Percentiles rank a stretch among this genome's conserved stretches.
Conservation (phyloP, 1,284 basidiomycete species). For the Sporisorium exsertum region DNA sequence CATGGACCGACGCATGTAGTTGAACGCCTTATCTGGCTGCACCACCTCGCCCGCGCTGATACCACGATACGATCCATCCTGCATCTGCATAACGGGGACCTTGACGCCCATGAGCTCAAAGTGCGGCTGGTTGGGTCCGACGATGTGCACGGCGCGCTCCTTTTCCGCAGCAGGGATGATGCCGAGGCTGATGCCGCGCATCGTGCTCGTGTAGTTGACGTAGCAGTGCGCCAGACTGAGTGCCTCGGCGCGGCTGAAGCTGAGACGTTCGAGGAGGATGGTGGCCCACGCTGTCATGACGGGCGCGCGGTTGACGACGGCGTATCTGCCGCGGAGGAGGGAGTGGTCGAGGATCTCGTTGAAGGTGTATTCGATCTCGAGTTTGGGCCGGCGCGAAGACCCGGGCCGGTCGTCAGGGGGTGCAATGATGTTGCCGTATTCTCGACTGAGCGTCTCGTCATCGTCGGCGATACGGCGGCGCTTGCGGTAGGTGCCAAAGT, state of each 20-base stretch:
- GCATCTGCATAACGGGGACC: conserved; percentile 85
- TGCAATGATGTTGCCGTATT: conserved; percentile 51
- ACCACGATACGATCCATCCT: conserved; percentile 81
- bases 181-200: conserved; percentile 42
- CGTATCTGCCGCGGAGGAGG: conserved; percentile 71
- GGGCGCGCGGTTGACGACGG: conserved; percentile 88
- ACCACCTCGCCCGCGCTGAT: conserved; percentile 80
- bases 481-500: conserved; percentile 37
- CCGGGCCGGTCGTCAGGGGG: conserved; percentile 21
- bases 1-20: conserved; percentile 62
- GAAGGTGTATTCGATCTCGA: conserved; percentile 52
- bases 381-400: conserved; percentile 7
- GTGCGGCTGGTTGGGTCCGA: conserved; percentile 85
- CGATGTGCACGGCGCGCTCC: conserved; percentile 71
- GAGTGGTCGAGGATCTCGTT: conserved; percentile 52
- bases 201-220: conserved; percentile 82
- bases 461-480: conserved; percentile 31
- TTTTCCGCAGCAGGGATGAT: conserved; percentile 34
- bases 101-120: conserved; percentile 88
- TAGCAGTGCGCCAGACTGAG: conserved; percentile 90
- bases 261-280: conserved; percentile 83
- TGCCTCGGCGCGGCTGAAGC: conserved; percentile 87
- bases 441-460: conserved; percentile 51
- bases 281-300: conserved; percentile 93
- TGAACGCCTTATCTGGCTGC: conserved; percentile 74